Evolutionary conservation across 179 eudicot species (phyloP), one percentile per base, ranked within the genome.

Genomic region (Carnegiea gigantea): DNA sequence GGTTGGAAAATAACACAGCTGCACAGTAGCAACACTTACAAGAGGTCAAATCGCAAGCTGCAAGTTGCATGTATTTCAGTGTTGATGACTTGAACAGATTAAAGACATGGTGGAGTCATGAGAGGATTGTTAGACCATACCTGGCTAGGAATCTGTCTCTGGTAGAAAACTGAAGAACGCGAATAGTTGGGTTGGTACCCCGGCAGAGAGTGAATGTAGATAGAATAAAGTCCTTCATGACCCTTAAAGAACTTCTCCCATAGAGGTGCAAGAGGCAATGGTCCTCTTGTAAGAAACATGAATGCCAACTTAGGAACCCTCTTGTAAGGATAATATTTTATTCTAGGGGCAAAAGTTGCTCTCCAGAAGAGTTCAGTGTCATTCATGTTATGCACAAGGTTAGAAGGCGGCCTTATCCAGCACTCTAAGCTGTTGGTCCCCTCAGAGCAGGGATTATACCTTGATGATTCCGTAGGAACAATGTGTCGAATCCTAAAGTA

Each of bases 251-350:
- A 95, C 86, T 90, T 88, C 84, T 92, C 98, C 98, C 98, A 95
- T 1, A 95, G 84, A 49, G 95, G 98, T 3, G 98, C 86, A 57
- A 95, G 85, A 0, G 98, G 98, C 82, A 95, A 82, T 54, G 98
- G 98, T 17, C 98, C 98, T 73, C 95, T 91, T 0, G 98, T 92
- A 75, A 95, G 85, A 87, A 95, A 95, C 98, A 95, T 91, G 84
- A 95, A 95, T 18, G 98, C 98, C 65, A 93, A 78, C 90, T 93
- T 95, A 5, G 94, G 93, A 79, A 87, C 87, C 85, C 98, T 88
- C 5, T 77, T 73, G 70, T 91, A 95, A 0, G 98, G 98, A 83
- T 92, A 93, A 79, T 87, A 82, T 68, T 86, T 89, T 12, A 92
- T 88, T 48, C 85, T 82, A 20, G 98, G 97, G 53, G 83, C 91